Evolutionary conservation across 1,284 basidiomycete species (phyloP).

Genomic region (Puccinia polysora): DNA sequence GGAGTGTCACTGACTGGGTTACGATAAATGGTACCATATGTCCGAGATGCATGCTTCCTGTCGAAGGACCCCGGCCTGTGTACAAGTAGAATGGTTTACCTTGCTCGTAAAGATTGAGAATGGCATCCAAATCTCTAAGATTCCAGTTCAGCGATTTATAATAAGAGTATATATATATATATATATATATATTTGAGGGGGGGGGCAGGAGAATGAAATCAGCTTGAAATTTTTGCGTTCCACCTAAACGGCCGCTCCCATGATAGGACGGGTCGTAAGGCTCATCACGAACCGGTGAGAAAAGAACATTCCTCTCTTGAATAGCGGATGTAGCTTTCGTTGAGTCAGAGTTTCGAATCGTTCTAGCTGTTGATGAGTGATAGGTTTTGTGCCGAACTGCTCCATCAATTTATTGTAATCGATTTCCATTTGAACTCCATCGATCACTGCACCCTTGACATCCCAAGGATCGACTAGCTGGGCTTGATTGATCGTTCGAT

Average conservation of each 20-base stretch:
- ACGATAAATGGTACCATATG: constrained; percentile 97
- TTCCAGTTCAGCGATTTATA: too few species aligned
- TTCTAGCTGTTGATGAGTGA: constrained; percentile 72
- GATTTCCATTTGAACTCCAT: constrained; percentile 73
- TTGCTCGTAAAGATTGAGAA: constrained; percentile 91
- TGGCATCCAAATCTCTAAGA: constrained; percentile 85
- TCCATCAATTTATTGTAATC: constrained; percentile 94
- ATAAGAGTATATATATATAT: too few species aligned
- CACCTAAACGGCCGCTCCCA: background rate
- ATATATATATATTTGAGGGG: too few species aligned
- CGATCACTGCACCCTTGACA: constrained; percentile 86
- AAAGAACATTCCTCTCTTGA: constrained; percentile 93
- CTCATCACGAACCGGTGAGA: constrained; percentile 74
- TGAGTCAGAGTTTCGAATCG: constrained; percentile 91
- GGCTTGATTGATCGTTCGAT: constrained; percentile 5
- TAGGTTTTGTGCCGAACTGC: constrained; percentile 84
- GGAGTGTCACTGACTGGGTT: constrained; percentile 67
- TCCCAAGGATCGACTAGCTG: constrained; percentile 98
- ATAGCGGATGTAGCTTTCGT: constrained; percentile 78
- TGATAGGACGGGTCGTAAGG: background rate
- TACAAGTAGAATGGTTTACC: constrained; percentile 97
- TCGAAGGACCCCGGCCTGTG: constrained; percentile 93
- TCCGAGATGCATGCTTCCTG: constrained; percentile 94
- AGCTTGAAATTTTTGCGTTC: too few species aligned
- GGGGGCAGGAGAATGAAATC: too few species aligned